Evolutionary conservation across 148 eudicot species (phyloP).

Genomic region (Silene latifolia): DNA sequence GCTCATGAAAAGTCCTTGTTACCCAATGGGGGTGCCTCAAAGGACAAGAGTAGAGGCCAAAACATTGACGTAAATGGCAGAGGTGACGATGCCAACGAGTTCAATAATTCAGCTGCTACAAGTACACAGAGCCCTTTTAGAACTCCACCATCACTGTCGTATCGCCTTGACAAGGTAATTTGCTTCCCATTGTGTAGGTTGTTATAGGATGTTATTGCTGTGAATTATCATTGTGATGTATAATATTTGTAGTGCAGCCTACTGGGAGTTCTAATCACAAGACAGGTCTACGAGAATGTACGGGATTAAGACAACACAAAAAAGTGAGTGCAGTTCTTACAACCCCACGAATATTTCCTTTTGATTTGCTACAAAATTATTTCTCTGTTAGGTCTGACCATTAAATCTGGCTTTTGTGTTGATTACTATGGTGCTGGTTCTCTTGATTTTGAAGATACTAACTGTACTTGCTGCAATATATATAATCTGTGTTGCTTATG

Average conservation of each 20-base stretch:
- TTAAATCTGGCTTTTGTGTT: not conserved
- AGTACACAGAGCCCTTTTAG: constrained; percentile 61
- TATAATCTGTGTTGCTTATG: constrained; percentile 1
- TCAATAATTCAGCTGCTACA: constrained; percentile 23
- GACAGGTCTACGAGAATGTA: constrained; percentile 35
- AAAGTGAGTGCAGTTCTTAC: constrained; percentile 39
- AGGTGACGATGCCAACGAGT: constrained; percentile 25
- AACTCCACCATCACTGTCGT: constrained; percentile 84
- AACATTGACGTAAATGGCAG: constrained; percentile 22
- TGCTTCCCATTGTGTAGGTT: not conserved
- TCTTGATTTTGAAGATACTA: not conserved
- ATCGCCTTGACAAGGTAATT: constrained; percentile 64
- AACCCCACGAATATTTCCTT: not conserved
- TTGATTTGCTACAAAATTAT: not conserved
- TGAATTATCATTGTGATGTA: constrained; percentile 12
- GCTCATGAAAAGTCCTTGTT: constrained; percentile 27
- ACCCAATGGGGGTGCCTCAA: constrained; percentile 31
- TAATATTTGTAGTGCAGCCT: constrained; percentile 41
- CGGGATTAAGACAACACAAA: constrained; percentile 69
- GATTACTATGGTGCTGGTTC: not conserved
- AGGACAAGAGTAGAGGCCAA: constrained; percentile 25
- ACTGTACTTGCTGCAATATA: constrained; percentile 1
- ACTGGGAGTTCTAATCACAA: constrained; percentile 28
- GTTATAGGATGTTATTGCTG: not conserved
- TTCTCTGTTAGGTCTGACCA: not conserved